Conservation (phyloP, 345 rosid species). For the Brassica incana region DNA sequence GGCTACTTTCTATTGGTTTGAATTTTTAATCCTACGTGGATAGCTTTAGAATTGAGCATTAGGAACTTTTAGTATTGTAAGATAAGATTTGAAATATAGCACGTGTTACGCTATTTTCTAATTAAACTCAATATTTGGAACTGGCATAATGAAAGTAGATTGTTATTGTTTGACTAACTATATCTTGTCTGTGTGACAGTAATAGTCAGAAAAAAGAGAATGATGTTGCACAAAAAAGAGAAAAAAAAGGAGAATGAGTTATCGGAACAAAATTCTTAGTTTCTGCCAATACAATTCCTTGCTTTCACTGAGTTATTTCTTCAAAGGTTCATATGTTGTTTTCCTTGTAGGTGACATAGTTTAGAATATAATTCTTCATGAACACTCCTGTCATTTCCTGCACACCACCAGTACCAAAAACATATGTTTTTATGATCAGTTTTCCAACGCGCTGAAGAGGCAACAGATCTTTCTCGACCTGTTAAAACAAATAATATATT, state of each 20-base stretch:
- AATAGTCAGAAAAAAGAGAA: neutral
- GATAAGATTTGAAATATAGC: neutral
- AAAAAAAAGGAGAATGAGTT: neutral
- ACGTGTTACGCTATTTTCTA: neutral
- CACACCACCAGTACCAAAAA: neutral
- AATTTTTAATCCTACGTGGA: too few species aligned
- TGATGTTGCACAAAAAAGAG: too few species aligned
- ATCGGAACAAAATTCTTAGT: neutral
- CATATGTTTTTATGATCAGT: neutral
- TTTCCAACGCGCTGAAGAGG: neutral
- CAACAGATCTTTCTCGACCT: slow-evolving; percentile 37
- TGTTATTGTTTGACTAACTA: neutral
- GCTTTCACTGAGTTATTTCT: neutral
- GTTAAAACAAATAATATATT: slow-evolving; percentile 3
- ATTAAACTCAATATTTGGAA: neutral
- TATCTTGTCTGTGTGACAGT: neutral
- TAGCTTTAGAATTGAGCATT: too few species aligned
- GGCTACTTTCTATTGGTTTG: too few species aligned
- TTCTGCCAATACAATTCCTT: neutral
- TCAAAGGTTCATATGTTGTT: too few species aligned
- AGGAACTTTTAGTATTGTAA: too few species aligned
- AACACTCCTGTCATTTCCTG: slow-evolving; percentile 65
- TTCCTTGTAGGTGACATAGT: slow-evolving; percentile 49
- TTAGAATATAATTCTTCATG: slow-evolving; percentile 59
- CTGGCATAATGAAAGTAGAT: neutral